Conservation (phyloP, 2,329 filamentous ascomycete species). For the Rhynchosporium graminicola region DNA sequence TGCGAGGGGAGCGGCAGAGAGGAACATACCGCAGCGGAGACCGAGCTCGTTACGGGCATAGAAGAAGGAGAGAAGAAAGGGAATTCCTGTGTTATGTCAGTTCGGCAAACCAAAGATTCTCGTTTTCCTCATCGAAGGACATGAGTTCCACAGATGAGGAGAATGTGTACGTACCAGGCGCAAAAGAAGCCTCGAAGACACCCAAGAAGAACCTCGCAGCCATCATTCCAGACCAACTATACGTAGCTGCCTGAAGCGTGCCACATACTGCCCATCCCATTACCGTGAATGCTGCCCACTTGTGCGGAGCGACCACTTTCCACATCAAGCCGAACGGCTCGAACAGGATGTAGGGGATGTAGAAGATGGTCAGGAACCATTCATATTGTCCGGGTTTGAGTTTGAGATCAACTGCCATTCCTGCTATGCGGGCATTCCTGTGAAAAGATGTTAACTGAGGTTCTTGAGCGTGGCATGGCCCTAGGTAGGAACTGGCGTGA, state of each 20-base stretch:
- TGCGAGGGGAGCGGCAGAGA: slow-evolving; percentile 64
- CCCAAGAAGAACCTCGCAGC: slow-evolving; percentile 44
- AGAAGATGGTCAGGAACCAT: slow-evolving; percentile 46
- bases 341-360: slow-evolving; percentile 45
- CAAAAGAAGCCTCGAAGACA: slow-evolving; percentile 42
- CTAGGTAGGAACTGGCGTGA: not conserved
- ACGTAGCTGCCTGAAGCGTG: slow-evolving; percentile 49
- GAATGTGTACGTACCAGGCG: slow-evolving; percentile 37
- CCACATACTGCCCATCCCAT: slow-evolving; percentile 41
- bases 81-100: slow-evolving; percentile 42
- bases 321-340: slow-evolving; percentile 45
- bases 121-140: not conserved
- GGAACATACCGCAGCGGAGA: slow-evolving; percentile 68
- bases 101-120: slow-evolving; percentile 44
- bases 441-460: not conserved
- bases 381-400: slow-evolving; percentile 46
- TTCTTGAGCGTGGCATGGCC: too few relatives aligned
- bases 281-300: slow-evolving; percentile 42
- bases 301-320: slow-evolving; percentile 44
- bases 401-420: slow-evolving; percentile 52
- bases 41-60: slow-evolving; percentile 62
- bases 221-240: slow-evolving; percentile 41
- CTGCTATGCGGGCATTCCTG: slow-evolving; percentile 55
- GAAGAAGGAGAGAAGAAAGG: slow-evolving; percentile 50
- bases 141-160: not conserved